These are phyloP conservation scores for Dryas drummondii DNA, from an alignment of 306 rosid genomes.

Conservation along the genomic window DNA sequence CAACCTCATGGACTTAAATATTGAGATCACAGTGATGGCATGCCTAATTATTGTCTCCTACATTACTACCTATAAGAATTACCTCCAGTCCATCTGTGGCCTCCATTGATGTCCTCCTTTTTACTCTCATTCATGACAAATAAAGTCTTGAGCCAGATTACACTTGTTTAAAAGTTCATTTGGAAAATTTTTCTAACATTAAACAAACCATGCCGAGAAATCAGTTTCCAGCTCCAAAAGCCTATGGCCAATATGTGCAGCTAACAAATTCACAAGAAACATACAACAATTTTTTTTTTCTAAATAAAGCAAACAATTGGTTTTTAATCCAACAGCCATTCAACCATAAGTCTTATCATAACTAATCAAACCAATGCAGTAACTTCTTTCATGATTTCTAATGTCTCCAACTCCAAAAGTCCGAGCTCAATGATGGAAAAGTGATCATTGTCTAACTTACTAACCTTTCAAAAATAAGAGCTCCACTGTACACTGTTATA, in stretches of 20 bases:
- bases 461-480: not conserved
- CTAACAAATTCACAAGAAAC: not conserved
- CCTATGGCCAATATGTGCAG: not conserved
- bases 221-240: not conserved
- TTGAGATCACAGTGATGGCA: too few relatives aligned
- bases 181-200: not conserved
- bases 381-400: not conserved
- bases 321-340: not conserved
- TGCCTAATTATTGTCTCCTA: too few relatives aligned
- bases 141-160: not conserved
- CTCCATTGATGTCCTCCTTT: not conserved
- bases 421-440: too few relatives aligned
- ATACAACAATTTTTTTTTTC: not conserved
- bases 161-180: not conserved
- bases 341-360: not conserved
- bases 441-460: not conserved
- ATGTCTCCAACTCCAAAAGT: not conserved
- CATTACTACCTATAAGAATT: not conserved
- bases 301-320: not conserved
- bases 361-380: too few relatives aligned
- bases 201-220: not conserved
- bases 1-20: too few relatives aligned
- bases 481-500: not conserved
- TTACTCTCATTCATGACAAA: not conserved
- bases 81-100: not conserved